These are phyloP conservation scores for Endotrypanum monterogeii DNA, from an alignment of 208 protist species.

Conservation along the genomic window DNA sequence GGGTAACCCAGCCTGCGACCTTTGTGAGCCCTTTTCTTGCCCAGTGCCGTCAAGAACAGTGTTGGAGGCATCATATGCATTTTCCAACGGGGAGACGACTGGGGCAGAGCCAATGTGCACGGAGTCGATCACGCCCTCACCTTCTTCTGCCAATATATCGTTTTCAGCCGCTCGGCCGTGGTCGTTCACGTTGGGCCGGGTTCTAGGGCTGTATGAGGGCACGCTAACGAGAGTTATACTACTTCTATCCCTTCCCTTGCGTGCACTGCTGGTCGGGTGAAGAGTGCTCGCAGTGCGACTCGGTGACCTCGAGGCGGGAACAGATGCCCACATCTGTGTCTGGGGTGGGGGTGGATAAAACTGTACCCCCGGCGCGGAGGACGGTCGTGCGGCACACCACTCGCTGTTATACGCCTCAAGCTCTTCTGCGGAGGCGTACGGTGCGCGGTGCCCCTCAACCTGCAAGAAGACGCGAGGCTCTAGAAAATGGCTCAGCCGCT, in stretches of 20 bases:
- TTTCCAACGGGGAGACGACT: background rate
- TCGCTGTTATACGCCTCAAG: background rate
- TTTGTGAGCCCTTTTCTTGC: background rate
- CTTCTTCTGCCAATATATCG: background rate
- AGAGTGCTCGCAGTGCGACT: slow-evolving; percentile 9
- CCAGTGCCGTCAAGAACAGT: background rate
- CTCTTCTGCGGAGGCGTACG: slow-evolving; percentile 39
- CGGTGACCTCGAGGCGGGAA: slow-evolving; percentile 1
- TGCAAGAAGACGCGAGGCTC: slow-evolving; percentile 68
- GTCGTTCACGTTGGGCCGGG: background rate
- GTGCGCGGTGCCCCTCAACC: slow-evolving; percentile 53
- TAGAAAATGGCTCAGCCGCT: slow-evolving; percentile 68
- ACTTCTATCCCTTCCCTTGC: background rate
- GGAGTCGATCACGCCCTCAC: background rate
- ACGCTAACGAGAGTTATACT: background rate
- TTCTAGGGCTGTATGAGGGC: background rate
- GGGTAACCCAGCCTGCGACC: background rate
- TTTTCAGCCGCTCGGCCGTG: background rate
- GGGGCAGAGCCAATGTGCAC: slow-evolving; percentile 1
- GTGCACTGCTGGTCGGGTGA: background rate
- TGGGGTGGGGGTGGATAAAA: slow-evolving; percentile 46
- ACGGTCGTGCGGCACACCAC: background rate
- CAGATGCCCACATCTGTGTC: slow-evolving; percentile 28
- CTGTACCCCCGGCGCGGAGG: slow-evolving; percentile 33
- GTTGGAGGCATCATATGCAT: background rate